Evolutionary conservation across 2,329 filamentous ascomycete genomes (phyloP).

Genomic region (Clonostachys rosea): DNA sequence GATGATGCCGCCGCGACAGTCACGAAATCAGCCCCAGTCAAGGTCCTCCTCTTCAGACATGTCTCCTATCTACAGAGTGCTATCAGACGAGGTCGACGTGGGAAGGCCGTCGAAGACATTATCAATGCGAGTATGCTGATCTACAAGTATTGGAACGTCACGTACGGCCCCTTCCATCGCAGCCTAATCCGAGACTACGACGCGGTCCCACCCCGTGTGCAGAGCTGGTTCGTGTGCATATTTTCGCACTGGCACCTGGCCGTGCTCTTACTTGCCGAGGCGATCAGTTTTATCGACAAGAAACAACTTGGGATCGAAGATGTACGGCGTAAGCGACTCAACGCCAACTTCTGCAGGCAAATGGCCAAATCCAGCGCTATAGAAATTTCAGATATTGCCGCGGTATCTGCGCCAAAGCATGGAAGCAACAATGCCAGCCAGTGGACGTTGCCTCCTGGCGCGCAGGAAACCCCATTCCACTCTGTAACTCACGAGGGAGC

Average conservation of each 20-base stretch:
- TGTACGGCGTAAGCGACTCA: constrained; percentile 12
- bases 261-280: constrained; percentile 47
- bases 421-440: constrained; percentile 2
- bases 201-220: constrained; percentile 42
- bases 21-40: constrained; percentile 48
- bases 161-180: constrained; percentile 44
- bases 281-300: constrained; percentile 43
- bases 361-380: constrained; percentile 37
- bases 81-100: constrained; percentile 27
- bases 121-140: constrained; percentile 40
- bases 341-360: constrained; percentile 22
- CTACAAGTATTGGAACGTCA: constrained; percentile 47
- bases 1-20: constrained; percentile 40
- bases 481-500: constrained; percentile 47
- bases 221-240: constrained; percentile 55
- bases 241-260: constrained; percentile 54
- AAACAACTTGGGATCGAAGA: constrained; percentile 13
- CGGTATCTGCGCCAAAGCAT: constrained; percentile 28
- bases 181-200: constrained; percentile 44
- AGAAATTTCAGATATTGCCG: constrained; percentile 41
- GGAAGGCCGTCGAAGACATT: constrained; percentile 36
- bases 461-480: constrained; percentile 27
- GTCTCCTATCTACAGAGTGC: constrained; percentile 48
- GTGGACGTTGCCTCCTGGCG: constrained; percentile 12
- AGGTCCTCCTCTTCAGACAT: constrained; percentile 51